Conservation (phyloP, 768 basidiomycete species). For the Trametes cinnabarina region DNA sequence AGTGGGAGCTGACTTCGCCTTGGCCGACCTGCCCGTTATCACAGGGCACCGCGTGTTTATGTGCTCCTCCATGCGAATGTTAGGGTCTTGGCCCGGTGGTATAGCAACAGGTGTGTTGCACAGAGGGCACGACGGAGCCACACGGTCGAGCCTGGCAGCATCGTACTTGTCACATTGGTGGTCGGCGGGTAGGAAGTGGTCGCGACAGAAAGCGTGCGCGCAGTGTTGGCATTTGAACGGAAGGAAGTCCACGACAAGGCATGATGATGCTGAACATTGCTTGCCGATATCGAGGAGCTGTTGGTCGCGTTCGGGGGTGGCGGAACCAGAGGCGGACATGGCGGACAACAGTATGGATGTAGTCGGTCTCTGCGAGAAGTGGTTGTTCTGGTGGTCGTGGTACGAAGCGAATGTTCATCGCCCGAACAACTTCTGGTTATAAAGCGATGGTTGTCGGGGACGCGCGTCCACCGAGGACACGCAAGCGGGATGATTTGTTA, state of each 20-base stretch:
- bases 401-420: constrained; percentile 12
- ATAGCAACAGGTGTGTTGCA: constrained; percentile 76
- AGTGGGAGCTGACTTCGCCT: constrained; percentile 43
- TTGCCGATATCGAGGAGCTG: constrained; percentile 66
- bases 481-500: constrained; percentile 11
- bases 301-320: constrained; percentile 41
- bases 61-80: constrained; percentile 77
- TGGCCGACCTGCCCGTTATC: constrained; percentile 60
- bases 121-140: constrained; percentile 78
- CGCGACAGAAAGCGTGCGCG: constrained; percentile 64
- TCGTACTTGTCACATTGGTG: constrained; percentile 74
- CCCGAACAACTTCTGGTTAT: constrained; percentile 5
- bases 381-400: no score
- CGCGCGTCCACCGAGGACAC: constrained; percentile 30
- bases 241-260: constrained; percentile 76
- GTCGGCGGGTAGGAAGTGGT: constrained; percentile 69
- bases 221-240: constrained; percentile 89
- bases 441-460: constrained; percentile 9
- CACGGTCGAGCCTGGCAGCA: constrained; percentile 64
- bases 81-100: constrained; percentile 76
- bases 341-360: neutral
- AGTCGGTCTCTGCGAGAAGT: no score
- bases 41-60: constrained; percentile 64
- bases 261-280: constrained; percentile 66
- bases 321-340: constrained; percentile 29